These are phyloP conservation scores for Colletotrichum sp. DNA, from an alignment of 2,329 filamentous ascomycete genomes.

Conservation along the genomic window DNA sequence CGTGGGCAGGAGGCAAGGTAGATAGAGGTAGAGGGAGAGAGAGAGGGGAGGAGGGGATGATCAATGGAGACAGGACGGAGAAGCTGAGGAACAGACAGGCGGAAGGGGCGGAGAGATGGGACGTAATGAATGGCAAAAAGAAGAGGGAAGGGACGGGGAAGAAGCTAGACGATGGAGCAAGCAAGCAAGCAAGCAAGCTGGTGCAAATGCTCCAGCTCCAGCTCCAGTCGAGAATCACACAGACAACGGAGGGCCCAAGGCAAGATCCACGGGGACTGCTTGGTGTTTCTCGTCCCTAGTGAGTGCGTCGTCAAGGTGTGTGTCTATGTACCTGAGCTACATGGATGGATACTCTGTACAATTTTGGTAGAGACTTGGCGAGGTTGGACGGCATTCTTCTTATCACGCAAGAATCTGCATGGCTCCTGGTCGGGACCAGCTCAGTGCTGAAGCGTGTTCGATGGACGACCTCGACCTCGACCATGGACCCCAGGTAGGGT, in stretches of 20 bases:
- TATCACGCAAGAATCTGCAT: conserved; percentile 2
- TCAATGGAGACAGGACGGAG: conserved; percentile 8
- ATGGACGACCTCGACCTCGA: neutral
- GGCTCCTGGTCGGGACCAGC: neutral
- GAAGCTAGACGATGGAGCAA: neutral
- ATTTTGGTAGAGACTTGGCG: neutral
- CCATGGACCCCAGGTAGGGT: neutral
- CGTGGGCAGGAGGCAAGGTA: neutral
- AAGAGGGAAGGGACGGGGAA: neutral
- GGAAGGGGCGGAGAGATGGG: conserved; percentile 15
- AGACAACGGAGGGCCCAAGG: neutral
- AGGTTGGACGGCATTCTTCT: neutral
- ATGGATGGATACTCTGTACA: neutral
- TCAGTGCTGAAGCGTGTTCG: neutral
- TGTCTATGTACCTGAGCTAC: neutral
- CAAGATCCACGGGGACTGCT: neutral
- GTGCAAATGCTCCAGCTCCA: neutral
- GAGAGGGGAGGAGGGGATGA: neutral
- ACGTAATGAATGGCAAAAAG: conserved; percentile 15
- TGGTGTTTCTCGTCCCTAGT: conserved; percentile 1
- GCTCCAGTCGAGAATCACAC: neutral
- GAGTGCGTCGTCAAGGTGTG: neutral
- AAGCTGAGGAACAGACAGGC: neutral
- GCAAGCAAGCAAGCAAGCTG: neutral
- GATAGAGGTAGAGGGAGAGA: neutral